Percentiles rank a stretch among this genome's conserved stretches.
These are phyloP conservation scores for Globisporangium apiculatum DNA, from an alignment of 352 stramenopile genomes.

Conservation along the genomic window DNA sequence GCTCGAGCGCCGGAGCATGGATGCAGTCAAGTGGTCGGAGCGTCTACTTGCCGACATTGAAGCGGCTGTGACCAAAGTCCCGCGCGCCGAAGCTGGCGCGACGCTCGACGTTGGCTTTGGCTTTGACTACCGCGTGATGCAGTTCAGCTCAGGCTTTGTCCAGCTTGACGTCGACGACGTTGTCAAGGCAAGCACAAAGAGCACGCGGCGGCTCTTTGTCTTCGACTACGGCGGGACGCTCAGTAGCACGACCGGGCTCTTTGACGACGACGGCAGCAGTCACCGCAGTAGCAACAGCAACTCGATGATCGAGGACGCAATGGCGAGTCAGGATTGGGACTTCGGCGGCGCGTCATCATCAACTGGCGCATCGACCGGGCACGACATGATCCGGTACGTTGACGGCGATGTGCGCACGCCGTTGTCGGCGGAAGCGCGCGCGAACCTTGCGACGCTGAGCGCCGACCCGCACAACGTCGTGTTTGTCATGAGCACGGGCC, in stretches of 20 bases:
- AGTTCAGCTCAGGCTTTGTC: constrained; percentile 93
- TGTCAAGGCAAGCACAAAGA: constrained; percentile 65
- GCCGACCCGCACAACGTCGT: constrained; percentile 58
- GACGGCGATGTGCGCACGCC: constrained; percentile 68
- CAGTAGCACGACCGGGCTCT: constrained; percentile 53
- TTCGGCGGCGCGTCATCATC: too few relatives aligned
- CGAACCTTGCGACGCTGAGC: constrained; percentile 50
- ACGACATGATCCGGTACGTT: constrained; percentile 43
- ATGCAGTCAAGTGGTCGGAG: constrained; percentile 89
- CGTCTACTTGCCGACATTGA: constrained; percentile 95
- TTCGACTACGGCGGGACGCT: constrained; percentile 98
- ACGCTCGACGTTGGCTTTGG: constrained; percentile 91
- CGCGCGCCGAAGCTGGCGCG: constrained; percentile 34
- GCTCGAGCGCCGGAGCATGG: constrained; percentile 53
- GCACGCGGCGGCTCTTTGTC: constrained; percentile 87
- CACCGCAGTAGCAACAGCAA: constrained; percentile 1
- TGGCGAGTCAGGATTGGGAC: too few relatives aligned
- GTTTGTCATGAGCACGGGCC: constrained; percentile 59
- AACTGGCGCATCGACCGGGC: not conserved
- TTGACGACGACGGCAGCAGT: constrained; percentile 42
- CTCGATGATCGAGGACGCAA: too few relatives aligned
- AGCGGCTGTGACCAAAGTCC: constrained; percentile 39
- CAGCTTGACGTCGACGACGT: constrained; percentile 88
- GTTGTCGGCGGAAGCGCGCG: constrained; percentile 41
- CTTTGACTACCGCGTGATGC: constrained; percentile 93